Conservation (phyloP, 2,329 filamentous ascomycete species). For the Lachnellula arida region DNA sequence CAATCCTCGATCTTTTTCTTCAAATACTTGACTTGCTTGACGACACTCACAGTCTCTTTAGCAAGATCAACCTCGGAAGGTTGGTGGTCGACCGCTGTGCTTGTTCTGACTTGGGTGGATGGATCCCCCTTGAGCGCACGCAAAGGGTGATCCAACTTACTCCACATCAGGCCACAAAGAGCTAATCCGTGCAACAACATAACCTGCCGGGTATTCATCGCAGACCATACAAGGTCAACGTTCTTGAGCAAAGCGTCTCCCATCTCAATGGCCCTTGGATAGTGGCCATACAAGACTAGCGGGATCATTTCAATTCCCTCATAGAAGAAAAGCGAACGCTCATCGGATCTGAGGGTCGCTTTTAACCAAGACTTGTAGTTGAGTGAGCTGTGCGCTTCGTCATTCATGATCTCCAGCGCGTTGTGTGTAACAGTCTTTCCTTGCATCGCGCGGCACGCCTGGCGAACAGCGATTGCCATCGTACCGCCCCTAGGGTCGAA, state of each 20-base stretch:
- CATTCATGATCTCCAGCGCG: slow-evolving; percentile 54
- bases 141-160: slow-evolving; percentile 25
- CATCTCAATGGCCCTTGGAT: slow-evolving; percentile 53
- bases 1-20: slow-evolving; percentile 60
- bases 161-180: slow-evolving; percentile 45
- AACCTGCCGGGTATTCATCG: slow-evolving; percentile 52
- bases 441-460: slow-evolving; percentile 65
- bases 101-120: slow-evolving; percentile 36
- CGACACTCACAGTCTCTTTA: slow-evolving; percentile 42
- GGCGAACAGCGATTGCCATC: slow-evolving; percentile 60
- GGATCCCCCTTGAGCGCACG: slow-evolving; percentile 11
- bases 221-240: slow-evolving; percentile 51
- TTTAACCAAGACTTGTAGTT: slow-evolving; percentile 56
- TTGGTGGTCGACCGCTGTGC: background rate
- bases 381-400: slow-evolving; percentile 58
- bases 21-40: slow-evolving; percentile 50
- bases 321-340: slow-evolving; percentile 63
- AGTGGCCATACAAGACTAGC: slow-evolving; percentile 59
- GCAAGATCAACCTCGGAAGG: slow-evolving; percentile 38
- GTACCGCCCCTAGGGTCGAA: slow-evolving; percentile 67
- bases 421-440: slow-evolving; percentile 59
- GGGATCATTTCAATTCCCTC: slow-evolving; percentile 61
- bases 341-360: slow-evolving; percentile 48
- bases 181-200: slow-evolving; percentile 58
- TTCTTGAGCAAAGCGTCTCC: slow-evolving; percentile 47